Evolutionary conservation across 306 rosid species (phyloP).

Genomic region (Ormosia semicastrata): DNA sequence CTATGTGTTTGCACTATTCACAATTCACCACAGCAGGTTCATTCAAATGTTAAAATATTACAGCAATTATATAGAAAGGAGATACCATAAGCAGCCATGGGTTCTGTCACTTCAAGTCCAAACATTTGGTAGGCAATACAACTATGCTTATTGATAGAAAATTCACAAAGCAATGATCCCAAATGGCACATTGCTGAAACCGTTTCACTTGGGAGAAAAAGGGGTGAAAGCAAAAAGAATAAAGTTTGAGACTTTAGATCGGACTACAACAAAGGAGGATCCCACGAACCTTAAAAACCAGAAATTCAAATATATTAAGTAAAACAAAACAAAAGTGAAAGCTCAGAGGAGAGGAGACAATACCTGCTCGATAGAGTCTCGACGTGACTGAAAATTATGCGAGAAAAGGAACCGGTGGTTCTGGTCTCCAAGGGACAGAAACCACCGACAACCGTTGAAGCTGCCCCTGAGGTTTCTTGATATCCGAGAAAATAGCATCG

Average conservation of each 20-base stretch:
- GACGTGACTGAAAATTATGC: constrained; percentile 10
- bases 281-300: neutral
- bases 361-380: constrained; percentile 50
- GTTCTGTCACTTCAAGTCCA: neutral
- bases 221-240: neutral
- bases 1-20: neutral
- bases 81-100: neutral
- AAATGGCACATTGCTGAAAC: neutral
- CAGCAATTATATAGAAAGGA: neutral
- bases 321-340: neutral
- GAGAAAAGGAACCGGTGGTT: constrained; percentile 30
- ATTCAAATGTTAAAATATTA: neutral
- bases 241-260: neutral
- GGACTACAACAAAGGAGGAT: neutral
- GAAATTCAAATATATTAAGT: neutral
- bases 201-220: neutral
- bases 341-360: neutral
- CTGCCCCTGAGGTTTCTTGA: constrained; percentile 48
- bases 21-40: neutral
- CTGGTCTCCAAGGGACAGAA: constrained; percentile 36
- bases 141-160: neutral
- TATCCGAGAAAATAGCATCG: constrained; percentile 61
- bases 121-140: neutral
- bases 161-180: constrained; percentile 14
- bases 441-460: constrained; percentile 47